These are phyloP conservation scores for Colletotrichum godetiae DNA, from an alignment of 2,329 filamentous ascomycete species.

Conservation along the genomic window DNA sequence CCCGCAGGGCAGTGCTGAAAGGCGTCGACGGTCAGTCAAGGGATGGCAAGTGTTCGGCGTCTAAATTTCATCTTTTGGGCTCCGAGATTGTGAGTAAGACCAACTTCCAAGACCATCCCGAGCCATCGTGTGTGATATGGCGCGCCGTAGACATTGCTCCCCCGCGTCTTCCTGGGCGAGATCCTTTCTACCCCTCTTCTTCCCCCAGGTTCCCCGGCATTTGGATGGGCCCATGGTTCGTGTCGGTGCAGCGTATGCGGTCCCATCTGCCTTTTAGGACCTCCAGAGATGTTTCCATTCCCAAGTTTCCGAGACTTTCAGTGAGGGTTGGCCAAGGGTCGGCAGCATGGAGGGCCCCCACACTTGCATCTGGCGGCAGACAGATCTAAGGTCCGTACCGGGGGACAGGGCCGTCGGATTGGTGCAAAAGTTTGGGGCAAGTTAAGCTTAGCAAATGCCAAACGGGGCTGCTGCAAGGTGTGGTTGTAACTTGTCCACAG, in stretches of 20 bases:
- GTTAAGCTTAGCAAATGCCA: conserved; percentile 34
- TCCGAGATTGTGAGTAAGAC: conserved; percentile 21
- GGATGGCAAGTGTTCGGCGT: conserved; percentile 26
- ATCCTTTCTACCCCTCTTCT: conserved; percentile 22
- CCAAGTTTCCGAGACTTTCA: neutral
- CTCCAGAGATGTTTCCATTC: conserved; percentile 10
- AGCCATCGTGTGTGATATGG: neutral
- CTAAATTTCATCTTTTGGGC: conserved; percentile 24
- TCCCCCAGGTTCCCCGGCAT: conserved; percentile 18
- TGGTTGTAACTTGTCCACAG: neutral
- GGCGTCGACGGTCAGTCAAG: conserved; percentile 17
- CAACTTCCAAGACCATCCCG: neutral
- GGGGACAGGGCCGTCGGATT: conserved; percentile 25
- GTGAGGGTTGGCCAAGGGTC: conserved; percentile 15
- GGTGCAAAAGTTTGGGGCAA: conserved; percentile 23
- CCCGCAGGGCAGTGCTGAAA: conserved; percentile 33
- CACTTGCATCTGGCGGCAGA: conserved; percentile 34
- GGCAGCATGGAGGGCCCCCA: conserved; percentile 26
- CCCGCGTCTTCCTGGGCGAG: conserved; percentile 18
- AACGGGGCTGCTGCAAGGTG: conserved; percentile 25
- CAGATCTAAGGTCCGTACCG: conserved; percentile 34
- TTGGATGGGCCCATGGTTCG: conserved; percentile 15
- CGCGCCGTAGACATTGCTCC: neutral
- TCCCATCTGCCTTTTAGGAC: neutral
- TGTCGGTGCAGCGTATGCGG: neutral